Evolutionary conservation across 2,329 filamentous ascomycete species (phyloP).

Genomic region (Microascus cirrosus): DNA sequence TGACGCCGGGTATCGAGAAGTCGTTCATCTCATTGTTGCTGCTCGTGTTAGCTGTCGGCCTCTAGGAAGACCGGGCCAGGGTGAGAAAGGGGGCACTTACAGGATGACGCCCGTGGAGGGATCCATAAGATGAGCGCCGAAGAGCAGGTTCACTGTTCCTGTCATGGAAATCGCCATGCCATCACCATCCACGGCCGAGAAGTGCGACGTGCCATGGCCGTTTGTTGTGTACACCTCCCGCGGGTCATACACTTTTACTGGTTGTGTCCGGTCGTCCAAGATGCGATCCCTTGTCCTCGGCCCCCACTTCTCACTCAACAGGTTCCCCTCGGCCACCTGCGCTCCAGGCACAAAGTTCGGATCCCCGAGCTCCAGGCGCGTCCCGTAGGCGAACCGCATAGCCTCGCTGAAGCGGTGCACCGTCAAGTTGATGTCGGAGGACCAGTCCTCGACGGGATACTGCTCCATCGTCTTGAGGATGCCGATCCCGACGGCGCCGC

Average conservation of each 20-base stretch:
- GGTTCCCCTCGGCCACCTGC: constrained; percentile 41
- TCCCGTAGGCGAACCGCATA: constrained; percentile 78
- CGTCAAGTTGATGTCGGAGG: constrained; percentile 47
- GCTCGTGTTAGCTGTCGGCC: constrained; percentile 8
- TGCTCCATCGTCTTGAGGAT: constrained; percentile 77
- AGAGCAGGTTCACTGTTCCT: constrained; percentile 80
- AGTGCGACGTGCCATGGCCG: constrained; percentile 63
- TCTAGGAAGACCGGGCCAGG: neutral
- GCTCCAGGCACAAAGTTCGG: constrained; percentile 61
- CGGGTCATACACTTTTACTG: constrained; percentile 65
- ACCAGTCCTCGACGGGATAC: constrained; percentile 46
- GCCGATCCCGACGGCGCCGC: constrained; percentile 64
- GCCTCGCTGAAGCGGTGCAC: constrained; percentile 73
- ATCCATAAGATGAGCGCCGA: constrained; percentile 69
- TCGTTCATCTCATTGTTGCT: constrained; percentile 59
- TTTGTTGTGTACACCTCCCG: constrained; percentile 52
- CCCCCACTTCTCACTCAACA: constrained; percentile 54
- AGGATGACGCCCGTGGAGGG: constrained; percentile 60
- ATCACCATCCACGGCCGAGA: constrained; percentile 58
- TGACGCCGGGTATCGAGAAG: constrained; percentile 70
- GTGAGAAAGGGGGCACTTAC: neutral
- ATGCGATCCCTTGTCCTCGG: constrained; percentile 54
- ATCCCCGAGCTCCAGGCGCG: constrained; percentile 71
- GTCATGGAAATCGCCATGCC: constrained; percentile 75
- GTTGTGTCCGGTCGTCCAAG: constrained; percentile 58